Percentiles rank a stretch among this genome's conserved stretches.
Conservation (phyloP, 164 flowering plant species). For the Malania oleifera region DNA sequence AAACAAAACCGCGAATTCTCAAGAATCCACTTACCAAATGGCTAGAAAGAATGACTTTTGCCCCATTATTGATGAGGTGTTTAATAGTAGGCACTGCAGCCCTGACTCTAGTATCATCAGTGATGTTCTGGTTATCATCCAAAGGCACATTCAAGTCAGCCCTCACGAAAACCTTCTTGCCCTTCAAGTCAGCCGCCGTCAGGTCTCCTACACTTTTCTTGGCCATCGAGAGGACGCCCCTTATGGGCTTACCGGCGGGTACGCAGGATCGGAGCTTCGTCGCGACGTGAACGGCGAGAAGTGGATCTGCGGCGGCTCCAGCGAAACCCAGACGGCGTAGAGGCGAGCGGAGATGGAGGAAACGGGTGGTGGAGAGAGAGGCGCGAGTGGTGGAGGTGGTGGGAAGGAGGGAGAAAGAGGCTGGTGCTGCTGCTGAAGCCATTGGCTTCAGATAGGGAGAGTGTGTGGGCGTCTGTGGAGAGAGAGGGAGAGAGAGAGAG, state of each 20-base stretch:
- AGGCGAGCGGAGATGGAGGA: conserved; percentile 26
- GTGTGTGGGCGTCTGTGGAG: conserved; percentile 4
- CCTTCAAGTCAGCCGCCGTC: conserved; percentile 56
- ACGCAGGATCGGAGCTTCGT: conserved; percentile 20
- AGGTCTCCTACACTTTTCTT: conserved; percentile 83
- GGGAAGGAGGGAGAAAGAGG: conserved; percentile 38
- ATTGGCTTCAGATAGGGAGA: conserved; percentile 16
- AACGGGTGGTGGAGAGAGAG: conserved; percentile 10
- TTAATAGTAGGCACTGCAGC: conserved; percentile 81
- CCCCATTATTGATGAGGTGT: conserved; percentile 60
- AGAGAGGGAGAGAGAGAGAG: conserved; percentile 1
- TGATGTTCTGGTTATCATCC: conserved; percentile 63
- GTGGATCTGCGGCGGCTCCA: conserved; percentile 34
- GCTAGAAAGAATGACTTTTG: conserved; percentile 75
- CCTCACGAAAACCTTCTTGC: conserved; percentile 74
- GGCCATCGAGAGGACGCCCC: conserved; percentile 48
- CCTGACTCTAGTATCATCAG: conserved; percentile 70
- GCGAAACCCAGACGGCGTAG: conserved; percentile 48
- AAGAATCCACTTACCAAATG: conserved; percentile 47
- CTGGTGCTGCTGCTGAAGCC: conserved; percentile 56
- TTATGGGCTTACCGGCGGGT: conserved; percentile 19
- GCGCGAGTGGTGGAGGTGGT: conserved; percentile 15
- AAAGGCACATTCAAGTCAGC: conserved; percentile 78
- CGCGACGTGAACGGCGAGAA: conserved; percentile 32
- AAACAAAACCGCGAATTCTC: background rate